Conservation (phyloP, 2,329 filamentous ascomycete species). For the Hymenoscyphus albidus region DNA sequence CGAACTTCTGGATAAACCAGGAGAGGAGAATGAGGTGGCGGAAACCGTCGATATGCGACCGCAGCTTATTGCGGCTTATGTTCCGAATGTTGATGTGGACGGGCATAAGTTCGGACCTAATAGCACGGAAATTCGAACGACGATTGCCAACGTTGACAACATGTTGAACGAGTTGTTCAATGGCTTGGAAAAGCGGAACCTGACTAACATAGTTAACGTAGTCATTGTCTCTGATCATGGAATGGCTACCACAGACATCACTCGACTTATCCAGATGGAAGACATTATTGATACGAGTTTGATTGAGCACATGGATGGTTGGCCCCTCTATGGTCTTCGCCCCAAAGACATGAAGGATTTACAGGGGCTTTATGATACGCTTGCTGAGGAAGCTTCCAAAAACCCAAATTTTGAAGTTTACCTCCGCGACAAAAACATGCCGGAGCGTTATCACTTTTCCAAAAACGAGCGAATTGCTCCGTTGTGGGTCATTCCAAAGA, state of each 20-base stretch:
- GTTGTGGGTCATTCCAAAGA: slow-evolving; percentile 87
- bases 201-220: slow-evolving; percentile 87
- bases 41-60: slow-evolving; percentile 60
- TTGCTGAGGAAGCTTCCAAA: slow-evolving; percentile 52
- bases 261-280: slow-evolving; percentile 82
- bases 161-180: slow-evolving; percentile 77
- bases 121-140: slow-evolving; percentile 80
- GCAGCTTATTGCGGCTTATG: slow-evolving; percentile 90
- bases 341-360: slow-evolving; percentile 68
- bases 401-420: slow-evolving; percentile 81
- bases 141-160: slow-evolving; percentile 73
- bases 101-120: slow-evolving; percentile 91
- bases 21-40: slow-evolving; percentile 55
- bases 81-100: slow-evolving; percentile 84
- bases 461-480: slow-evolving; percentile 88
- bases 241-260: slow-evolving; percentile 87
- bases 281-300: slow-evolving; percentile 75
- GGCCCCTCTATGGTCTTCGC: slow-evolving; percentile 86
- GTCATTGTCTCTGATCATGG: slow-evolving; percentile 97
- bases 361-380: slow-evolving; percentile 60
- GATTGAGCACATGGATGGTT: slow-evolving; percentile 84
- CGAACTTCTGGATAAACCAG: slow-evolving; percentile 79
- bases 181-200: slow-evolving; percentile 74
- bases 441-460: slow-evolving; percentile 84
- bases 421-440: slow-evolving; percentile 83